Evolutionary conservation across 257 asterid species (phyloP), one percentile per base, ranked within the genome.

Genomic region (Cordia subcordata): DNA sequence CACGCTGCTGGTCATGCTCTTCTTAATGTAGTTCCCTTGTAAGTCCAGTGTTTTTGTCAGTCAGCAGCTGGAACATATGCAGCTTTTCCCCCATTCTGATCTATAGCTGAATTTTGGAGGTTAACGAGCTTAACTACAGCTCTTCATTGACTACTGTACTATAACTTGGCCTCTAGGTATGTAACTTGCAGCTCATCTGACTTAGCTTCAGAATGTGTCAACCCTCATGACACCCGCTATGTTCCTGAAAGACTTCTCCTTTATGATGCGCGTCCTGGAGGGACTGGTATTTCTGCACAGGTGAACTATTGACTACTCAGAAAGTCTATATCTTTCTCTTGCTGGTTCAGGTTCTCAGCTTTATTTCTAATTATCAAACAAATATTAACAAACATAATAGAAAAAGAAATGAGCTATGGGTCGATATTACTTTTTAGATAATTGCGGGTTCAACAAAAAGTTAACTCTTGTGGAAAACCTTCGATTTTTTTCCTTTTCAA

Each of bases 1-100:
- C 99, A 88, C 75, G 97, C 99, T 73, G 95, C 96, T 62, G 84
- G 97, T 50, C 97, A 88, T 55, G 96, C 97, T 70, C 83, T 92
- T 78, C 94, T 84, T 53, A 81, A 92, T 70, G 90, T 85, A 17
- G 81, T 86, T 65, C 99, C 96, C 13, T 47, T 92, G 99, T 92
- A 72, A 81, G 98, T 81, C 72, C 27, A 38, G 32, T 61, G 23
- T 62, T 57, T 32, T 50, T 50, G 21, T n/a, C 57, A 61, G 57
- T 59, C 17, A 27, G 51, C 61, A 58, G 38, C 17, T 57, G 54
- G 37, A 50, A 56, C 9, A 18, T 42, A 23, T 20, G 33, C 22
- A 49, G 17, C 49, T 46, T 23, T 62, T 62, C 42, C 27, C 22
- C 55, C 59, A 53, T 35, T 18, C 20, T 32, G 19, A 20, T 57